Evolutionary conservation across 75 land plant genomes (phyloP).

Genomic region (Ceratopteris richardii): DNA sequence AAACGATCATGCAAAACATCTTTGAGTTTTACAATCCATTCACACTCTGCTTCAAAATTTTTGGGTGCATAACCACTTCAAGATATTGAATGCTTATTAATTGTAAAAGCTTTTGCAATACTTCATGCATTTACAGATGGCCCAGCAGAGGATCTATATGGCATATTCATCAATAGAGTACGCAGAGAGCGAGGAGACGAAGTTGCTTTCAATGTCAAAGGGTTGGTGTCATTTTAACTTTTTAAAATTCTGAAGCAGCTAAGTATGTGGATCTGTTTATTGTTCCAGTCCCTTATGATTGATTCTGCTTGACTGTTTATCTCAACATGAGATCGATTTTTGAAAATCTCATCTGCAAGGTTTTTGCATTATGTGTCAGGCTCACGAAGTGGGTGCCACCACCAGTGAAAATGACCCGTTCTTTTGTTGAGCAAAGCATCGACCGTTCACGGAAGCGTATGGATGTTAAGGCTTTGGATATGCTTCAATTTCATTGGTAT

Average conservation of each 20-base stretch:
- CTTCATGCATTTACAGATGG: constrained; percentile 93
- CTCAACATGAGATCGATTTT: too few species aligned
- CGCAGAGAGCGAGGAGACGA: constrained; percentile 87
- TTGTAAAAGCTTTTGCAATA: too few species aligned
- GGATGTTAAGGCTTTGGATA: constrained; percentile 90
- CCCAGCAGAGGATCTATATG: constrained; percentile 96
- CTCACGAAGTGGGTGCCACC: constrained; percentile 99
- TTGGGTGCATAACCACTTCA: too few species aligned
- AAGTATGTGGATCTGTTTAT: too few species aligned
- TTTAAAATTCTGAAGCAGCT: not conserved
- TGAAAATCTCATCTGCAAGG: too few species aligned
- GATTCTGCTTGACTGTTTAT: too few species aligned
- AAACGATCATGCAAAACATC: too few species aligned
- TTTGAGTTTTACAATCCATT: too few species aligned
- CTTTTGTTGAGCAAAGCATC: constrained; percentile 62
- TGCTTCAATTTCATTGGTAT: constrained; percentile 99
- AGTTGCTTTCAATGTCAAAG: constrained; percentile 51
- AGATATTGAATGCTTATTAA: too few species aligned
- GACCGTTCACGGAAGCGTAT: constrained; percentile 82
- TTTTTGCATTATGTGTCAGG: constrained; percentile 16
- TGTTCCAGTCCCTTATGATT: too few species aligned
- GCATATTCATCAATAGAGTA: constrained; percentile 81
- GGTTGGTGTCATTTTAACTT: constrained; percentile 32
- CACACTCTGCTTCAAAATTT: too few species aligned
- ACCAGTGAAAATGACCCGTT: constrained; percentile 95